Conservation (phyloP, 345 rosid genomes). For the Populus simonii region DNA sequence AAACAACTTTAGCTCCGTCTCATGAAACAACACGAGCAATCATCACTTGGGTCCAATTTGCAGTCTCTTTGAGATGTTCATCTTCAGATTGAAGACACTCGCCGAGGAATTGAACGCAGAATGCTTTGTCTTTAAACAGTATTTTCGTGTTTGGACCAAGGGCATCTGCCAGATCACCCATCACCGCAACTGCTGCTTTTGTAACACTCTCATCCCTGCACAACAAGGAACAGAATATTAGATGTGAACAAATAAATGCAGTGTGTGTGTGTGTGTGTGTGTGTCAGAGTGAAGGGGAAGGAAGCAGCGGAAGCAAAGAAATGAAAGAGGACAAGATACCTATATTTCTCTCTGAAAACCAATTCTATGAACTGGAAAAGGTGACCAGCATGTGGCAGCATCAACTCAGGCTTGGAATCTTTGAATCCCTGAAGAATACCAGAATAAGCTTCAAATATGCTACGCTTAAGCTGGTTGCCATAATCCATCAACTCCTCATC, state of each 20-base stretch:
- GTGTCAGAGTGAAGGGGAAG: background rate
- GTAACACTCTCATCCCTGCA: conserved; percentile 83
- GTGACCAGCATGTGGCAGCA: conserved; percentile 80
- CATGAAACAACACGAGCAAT: conserved; percentile 71
- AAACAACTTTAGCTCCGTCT: conserved; percentile 5
- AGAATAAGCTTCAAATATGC: conserved; percentile 91
- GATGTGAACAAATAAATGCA: background rate
- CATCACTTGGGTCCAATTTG: conserved; percentile 85
- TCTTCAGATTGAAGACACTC: conserved; percentile 83
- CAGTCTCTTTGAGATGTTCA: conserved; percentile 82
- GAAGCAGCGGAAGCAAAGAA: background rate
- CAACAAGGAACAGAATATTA: background rate
- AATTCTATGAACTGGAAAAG: conserved; percentile 77
- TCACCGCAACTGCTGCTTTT: conserved; percentile 84
- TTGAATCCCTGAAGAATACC: conserved; percentile 95
- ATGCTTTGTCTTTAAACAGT: conserved; percentile 56
- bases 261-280: no score
- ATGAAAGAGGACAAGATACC: conserved; percentile 34
- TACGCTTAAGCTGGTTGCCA: conserved; percentile 71
- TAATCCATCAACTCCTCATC: conserved; percentile 88
- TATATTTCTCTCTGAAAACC: conserved; percentile 61
- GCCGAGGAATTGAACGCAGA: conserved; percentile 56
- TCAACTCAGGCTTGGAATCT: conserved; percentile 65
- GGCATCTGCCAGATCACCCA: conserved; percentile 93
- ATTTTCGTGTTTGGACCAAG: conserved; percentile 68